phyloP scores from a whole-genome alignment of 1,139 yeast species.

The Suhomyces maxii region DNA sequence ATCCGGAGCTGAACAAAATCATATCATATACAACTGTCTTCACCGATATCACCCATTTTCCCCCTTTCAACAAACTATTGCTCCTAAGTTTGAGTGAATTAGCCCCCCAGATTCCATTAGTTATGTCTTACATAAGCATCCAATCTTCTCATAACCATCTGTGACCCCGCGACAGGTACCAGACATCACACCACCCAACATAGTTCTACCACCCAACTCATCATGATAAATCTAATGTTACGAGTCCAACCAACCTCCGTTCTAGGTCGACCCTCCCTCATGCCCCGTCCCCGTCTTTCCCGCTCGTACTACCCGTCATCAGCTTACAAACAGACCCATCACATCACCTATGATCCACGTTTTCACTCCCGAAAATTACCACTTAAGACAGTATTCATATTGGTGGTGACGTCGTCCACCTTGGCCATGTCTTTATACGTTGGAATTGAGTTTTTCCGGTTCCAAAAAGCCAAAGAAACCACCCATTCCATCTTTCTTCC shows the following conservation, averaged over 20 bases:
- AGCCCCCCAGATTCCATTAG: no score
- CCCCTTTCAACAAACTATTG: no score
- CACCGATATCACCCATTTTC: no score
- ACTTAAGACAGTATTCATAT: conserved; percentile 22
- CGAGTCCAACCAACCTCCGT: not conserved
- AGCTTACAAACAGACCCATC: conserved; percentile 2
- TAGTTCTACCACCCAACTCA: not conserved
- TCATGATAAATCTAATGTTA: not conserved
- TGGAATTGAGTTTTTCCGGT: conserved; percentile 20
- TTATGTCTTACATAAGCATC: no score
- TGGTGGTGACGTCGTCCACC: conserved; percentile 25
- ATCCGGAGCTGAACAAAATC: no score
- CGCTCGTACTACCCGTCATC: conserved; percentile 1
- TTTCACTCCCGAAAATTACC: conserved; percentile 15
- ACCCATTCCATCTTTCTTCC: conserved; percentile 27
- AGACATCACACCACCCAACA: no score
- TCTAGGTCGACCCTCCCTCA: not conserved
- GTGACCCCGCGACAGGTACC: no score
- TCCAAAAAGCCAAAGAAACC: conserved; percentile 10
- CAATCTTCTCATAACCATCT: no score
- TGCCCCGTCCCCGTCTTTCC: not conserved
- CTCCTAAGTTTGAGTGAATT: no score
- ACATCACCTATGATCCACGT: conserved; percentile 1
- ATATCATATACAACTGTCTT: no score
- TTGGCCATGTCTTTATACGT: conserved; percentile 28